phyloP scores from a whole-genome alignment of 106 monocot species.

The Allium cepa region DNA sequence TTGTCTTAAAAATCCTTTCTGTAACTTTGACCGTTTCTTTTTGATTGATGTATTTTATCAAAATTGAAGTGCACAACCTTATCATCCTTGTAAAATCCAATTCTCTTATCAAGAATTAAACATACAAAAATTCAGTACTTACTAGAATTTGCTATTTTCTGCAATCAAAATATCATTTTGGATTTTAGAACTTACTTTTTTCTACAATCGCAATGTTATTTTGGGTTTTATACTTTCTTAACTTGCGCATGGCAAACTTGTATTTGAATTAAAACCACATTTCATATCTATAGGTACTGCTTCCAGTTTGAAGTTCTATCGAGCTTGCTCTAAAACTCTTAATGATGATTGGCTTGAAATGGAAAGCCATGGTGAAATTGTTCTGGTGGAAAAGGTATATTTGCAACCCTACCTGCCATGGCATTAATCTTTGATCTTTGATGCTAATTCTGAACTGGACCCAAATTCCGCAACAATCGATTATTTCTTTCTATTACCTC shows the following conservation, averaged over 20 bases:
- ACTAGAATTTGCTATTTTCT: too few species aligned
- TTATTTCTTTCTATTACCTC: neutral
- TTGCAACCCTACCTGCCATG: neutral
- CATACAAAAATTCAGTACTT: too few species aligned
- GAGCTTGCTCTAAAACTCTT: slow-evolving; percentile 37
- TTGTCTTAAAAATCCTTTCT: neutral
- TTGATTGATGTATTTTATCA: neutral
- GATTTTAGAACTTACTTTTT: too few species aligned
- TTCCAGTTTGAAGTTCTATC: slow-evolving; percentile 31
- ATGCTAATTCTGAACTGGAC: too few species aligned
- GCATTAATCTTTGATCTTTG: neutral
- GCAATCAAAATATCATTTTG: too few species aligned
- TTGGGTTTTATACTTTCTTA: too few species aligned
- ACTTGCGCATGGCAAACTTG: too few species aligned
- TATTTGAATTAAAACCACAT: neutral
- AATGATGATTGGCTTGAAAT: slow-evolving; percentile 54
- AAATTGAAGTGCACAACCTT: too few species aligned
- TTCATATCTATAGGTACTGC: slow-evolving; percentile 16
- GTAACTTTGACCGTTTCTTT: neutral
- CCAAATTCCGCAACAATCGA: neutral
- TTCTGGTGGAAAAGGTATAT: slow-evolving; percentile 44
- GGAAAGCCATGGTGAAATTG: slow-evolving; percentile 13
- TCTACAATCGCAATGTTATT: too few species aligned
- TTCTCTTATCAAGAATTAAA: too few species aligned
- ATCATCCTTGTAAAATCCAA: too few species aligned